A percentile compares a stretch with the other conserved stretches of the same genome.
Conservation (phyloP, 345 rosid species). For the Lagerstroemia speciosa region DNA sequence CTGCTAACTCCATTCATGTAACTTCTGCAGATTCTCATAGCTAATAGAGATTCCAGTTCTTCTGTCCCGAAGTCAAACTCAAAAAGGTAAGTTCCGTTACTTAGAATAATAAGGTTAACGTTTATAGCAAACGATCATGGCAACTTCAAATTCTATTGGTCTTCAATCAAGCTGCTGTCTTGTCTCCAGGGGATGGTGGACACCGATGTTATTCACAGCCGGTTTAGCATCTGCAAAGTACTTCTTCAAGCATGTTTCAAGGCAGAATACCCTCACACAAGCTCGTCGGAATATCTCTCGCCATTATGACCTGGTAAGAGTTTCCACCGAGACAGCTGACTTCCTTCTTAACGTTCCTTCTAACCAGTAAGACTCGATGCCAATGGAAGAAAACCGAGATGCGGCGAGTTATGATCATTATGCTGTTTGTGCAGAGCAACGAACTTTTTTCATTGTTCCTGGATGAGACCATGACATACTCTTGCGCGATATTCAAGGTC, state of each 20-base stretch:
- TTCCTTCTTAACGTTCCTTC: background rate
- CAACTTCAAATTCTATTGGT: too few relatives aligned
- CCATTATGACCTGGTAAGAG: constrained; percentile 78
- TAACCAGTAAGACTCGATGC: background rate
- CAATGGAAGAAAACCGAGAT: background rate
- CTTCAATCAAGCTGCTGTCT: background rate
- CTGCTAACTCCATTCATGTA: background rate
- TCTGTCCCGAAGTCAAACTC: constrained; percentile 32
- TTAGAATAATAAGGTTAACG: too few relatives aligned
- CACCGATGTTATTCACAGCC: constrained; percentile 67
- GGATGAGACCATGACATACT: constrained; percentile 89
- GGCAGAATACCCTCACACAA: constrained; percentile 78
- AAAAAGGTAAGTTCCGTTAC: constrained; percentile 42
- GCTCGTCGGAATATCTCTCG: constrained; percentile 87
- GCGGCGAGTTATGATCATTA: background rate
- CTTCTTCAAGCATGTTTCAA: constrained; percentile 59
- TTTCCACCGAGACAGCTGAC: background rate
- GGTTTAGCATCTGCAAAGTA: constrained; percentile 68
- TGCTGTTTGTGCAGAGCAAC: constrained; percentile 48
- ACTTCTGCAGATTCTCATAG: constrained; percentile 56
- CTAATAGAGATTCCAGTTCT: constrained; percentile 46
- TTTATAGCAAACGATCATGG: too few relatives aligned
- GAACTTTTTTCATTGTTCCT: constrained; percentile 67
- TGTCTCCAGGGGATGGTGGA: constrained; percentile 88
- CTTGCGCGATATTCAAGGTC: constrained; percentile 80